phyloP scores from a whole-genome alignment of 2,329 filamentous ascomycete genomes.

The Magnaporthiopsis incrustans region DNA sequence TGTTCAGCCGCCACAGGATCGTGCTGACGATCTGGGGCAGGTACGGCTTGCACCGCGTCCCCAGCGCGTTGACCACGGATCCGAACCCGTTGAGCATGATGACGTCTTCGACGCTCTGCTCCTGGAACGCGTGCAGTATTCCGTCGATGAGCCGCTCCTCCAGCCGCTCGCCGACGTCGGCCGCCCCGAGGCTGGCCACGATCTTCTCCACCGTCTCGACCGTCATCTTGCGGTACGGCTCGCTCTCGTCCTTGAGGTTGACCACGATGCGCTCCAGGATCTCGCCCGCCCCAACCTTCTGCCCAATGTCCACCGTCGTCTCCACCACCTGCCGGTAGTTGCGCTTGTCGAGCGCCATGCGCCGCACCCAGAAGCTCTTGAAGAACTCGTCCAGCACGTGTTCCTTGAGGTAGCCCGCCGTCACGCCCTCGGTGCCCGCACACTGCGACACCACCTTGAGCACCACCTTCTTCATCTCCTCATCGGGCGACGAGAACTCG shows the following conservation, averaged over 20 bases:
- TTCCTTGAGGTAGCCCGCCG: slow-evolving; percentile 88
- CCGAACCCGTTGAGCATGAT: slow-evolving; percentile 97
- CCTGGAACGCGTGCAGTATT: slow-evolving; percentile 92
- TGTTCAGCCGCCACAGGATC: slow-evolving; percentile 93
- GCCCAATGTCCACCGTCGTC: slow-evolving; percentile 91
- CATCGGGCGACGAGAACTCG: slow-evolving; percentile 93
- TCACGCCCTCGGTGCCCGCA: slow-evolving; percentile 88
- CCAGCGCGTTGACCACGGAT: slow-evolving; percentile 91
- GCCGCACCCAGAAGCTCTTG: slow-evolving; percentile 95
- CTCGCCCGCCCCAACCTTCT: slow-evolving; percentile 96
- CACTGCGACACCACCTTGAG: slow-evolving; percentile 96
- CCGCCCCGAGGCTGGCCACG: slow-evolving; percentile 83
- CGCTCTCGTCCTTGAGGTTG: slow-evolving; percentile 96
- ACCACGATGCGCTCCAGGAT: slow-evolving; percentile 88
- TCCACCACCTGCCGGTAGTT: slow-evolving; percentile 98
- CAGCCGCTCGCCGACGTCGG: slow-evolving; percentile 84
- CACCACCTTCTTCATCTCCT: slow-evolving; percentile 99
- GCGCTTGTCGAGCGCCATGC: slow-evolving; percentile 94
- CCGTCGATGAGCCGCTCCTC: slow-evolving; percentile 94
- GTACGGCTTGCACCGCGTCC: slow-evolving; percentile 90
- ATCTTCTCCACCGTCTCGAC: slow-evolving; percentile 97
- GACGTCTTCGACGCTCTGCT: slow-evolving; percentile 93
- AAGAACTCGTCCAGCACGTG: slow-evolving; percentile 95
- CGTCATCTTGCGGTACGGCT: slow-evolving; percentile 98
- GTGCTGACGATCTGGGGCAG: slow-evolving; percentile 95